A percentile compares a stretch with the other conserved stretches of the same genome.
Conservation (phyloP, 2,329 filamentous ascomycete genomes). For the Graphilbum sp. region DNA sequence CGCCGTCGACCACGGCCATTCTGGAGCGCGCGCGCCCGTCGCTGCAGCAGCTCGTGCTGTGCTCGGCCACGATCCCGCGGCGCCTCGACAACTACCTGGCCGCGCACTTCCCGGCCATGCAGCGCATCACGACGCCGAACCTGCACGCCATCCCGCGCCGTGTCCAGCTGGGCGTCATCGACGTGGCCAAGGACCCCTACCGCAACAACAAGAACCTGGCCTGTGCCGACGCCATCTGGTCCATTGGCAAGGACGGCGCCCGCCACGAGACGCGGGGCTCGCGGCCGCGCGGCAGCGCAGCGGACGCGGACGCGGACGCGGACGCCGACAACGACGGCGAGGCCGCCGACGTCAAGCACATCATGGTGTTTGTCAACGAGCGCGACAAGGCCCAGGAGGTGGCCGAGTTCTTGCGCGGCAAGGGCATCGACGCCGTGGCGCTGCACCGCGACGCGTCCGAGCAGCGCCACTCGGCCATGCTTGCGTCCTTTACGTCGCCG, state of each 20-base stretch:
- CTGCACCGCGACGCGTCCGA: constrained; percentile 74
- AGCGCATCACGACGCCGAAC: constrained; percentile 82
- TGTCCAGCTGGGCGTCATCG: constrained; percentile 84
- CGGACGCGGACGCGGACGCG: neutral
- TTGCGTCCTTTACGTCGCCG: constrained; percentile 53
- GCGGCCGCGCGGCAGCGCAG: too few relatives aligned
- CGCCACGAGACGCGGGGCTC: constrained; percentile 30
- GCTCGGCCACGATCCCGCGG: constrained; percentile 88
- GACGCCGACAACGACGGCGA: constrained; percentile 31
- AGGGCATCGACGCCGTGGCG: constrained; percentile 77
- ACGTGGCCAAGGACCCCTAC: constrained; percentile 85
- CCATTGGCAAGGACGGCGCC: constrained; percentile 63
- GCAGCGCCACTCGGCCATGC: constrained; percentile 58
- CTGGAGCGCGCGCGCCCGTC: constrained; percentile 70
- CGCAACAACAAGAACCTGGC: constrained; percentile 83
- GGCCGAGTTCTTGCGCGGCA: constrained; percentile 59
- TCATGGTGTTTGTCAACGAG: constrained; percentile 24
- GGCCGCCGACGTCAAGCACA: constrained; percentile 59
- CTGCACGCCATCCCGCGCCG: constrained; percentile 89
- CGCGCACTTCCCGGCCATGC: constrained; percentile 65
- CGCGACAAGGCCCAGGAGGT: constrained; percentile 48
- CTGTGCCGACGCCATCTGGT: constrained; percentile 89
- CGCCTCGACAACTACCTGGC: constrained; percentile 76
- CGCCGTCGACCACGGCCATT: constrained; percentile 64
- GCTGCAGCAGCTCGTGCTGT: constrained; percentile 73